phyloP scores from a whole-genome alignment of 305 asterid genomes.

The Fraxinus greggii region DNA sequence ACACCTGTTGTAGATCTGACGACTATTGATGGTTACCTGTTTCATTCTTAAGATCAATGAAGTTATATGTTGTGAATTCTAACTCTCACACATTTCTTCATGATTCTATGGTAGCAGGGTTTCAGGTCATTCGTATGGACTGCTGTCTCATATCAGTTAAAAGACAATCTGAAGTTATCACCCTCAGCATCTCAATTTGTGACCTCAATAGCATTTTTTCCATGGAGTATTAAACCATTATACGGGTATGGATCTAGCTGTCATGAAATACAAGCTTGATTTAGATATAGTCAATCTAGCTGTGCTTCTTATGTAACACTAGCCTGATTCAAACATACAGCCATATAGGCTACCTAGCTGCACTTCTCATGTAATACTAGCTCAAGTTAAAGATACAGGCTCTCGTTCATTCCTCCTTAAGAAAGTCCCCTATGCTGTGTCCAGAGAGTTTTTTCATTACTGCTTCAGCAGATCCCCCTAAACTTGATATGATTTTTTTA shows the following conservation, averaged over 20 bases:
- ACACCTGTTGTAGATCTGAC: conserved; percentile 7
- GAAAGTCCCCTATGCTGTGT: conserved; percentile 7
- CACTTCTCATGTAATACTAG: not conserved
- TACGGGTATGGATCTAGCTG: conserved; percentile 61
- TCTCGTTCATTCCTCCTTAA: not conserved
- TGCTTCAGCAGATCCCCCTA: conserved; percentile 10
- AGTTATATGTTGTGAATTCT: conserved; percentile 17
- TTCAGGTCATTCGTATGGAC: conserved; percentile 98
- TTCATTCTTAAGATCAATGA: conserved; percentile 8
- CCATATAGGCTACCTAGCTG: not conserved
- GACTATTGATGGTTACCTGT: not conserved
- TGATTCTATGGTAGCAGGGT: conserved; percentile 61
- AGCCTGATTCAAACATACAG: not conserved
- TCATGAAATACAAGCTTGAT: not conserved
- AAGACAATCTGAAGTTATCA: conserved; percentile 78
- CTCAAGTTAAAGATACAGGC: not conserved
- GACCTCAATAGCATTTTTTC: conserved; percentile 80
- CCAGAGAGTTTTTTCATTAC: conserved; percentile 4
- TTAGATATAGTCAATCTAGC: not conserved
- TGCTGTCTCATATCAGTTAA: conserved; percentile 87
- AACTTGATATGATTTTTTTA: conserved; percentile 3
- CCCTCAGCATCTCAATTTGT: conserved; percentile 94
- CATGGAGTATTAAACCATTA: conserved; percentile 93
- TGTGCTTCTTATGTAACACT: not conserved
- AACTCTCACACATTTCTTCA: conserved; percentile 8